Conservation (phyloP, 2,329 filamentous ascomycete species). For the Diaporthe ilicicola region DNA sequence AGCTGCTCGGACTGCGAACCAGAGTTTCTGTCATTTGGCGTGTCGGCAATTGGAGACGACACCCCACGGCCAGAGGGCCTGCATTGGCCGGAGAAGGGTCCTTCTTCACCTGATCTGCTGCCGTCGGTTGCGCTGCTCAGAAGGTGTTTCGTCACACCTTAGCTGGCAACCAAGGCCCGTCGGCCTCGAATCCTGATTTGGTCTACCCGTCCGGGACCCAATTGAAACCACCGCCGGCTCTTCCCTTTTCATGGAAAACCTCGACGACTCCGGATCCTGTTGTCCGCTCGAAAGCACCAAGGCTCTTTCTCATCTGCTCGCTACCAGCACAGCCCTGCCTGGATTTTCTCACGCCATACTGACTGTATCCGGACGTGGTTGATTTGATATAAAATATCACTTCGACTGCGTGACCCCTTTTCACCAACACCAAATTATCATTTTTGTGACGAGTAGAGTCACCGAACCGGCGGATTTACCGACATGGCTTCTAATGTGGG, state of each 20-base stretch:
- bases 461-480: background rate
- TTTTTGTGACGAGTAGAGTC: background rate
- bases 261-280: background rate
- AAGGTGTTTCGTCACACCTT: constrained; percentile 23
- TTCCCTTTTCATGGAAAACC: background rate
- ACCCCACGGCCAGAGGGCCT: background rate
- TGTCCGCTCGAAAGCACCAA: background rate
- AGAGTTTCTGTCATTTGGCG: background rate
- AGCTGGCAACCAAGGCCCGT: constrained; percentile 11
- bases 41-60: background rate
- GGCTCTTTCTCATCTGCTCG: background rate
- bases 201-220: constrained; percentile 26
- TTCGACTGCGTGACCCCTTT: background rate
- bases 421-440: background rate
- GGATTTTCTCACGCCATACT: background rate
- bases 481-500: constrained; percentile 55
- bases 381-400: background rate
- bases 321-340: background rate
- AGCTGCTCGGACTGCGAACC: background rate
- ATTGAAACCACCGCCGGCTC: background rate
- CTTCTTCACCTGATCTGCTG: background rate
- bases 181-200: background rate
- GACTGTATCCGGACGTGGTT: background rate
- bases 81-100: background rate
- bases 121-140: background rate